Percentiles rank a stretch among this genome's conserved stretches.
phyloP scores from a whole-genome alignment of 345 rosid species.

The Heritiera littoralis region DNA sequence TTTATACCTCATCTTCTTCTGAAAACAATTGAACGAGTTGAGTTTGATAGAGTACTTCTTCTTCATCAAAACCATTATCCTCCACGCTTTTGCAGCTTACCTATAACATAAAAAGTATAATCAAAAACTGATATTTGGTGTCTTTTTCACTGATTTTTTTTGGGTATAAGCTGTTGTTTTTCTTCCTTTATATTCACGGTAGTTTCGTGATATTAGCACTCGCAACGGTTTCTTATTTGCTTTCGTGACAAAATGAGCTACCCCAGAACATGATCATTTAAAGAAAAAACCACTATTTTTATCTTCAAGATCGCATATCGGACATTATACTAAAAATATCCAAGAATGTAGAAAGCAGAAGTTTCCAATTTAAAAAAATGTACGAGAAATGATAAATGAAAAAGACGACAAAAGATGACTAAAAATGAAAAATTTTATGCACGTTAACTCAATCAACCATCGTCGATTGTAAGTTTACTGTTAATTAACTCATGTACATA shows the following conservation, averaged over 20 bases:
- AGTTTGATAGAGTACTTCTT: constrained; percentile 65
- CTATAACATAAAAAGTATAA: constrained; percentile 32
- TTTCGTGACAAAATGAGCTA: constrained; percentile 40
- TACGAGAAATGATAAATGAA: neutral
- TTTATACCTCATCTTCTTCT: constrained; percentile 86
- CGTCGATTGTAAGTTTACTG: neutral
- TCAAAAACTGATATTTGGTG: neutral
- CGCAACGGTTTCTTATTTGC: constrained; percentile 45
- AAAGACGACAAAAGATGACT: neutral
- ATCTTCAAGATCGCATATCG: neutral
- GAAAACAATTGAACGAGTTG: constrained; percentile 87
- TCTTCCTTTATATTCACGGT: constrained; percentile 43
- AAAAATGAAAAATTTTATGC: neutral
- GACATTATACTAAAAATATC: constrained; percentile 18
- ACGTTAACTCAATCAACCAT: constrained; percentile 1
- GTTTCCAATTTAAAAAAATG: neutral
- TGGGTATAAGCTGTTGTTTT: constrained; percentile 2
- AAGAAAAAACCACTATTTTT: neutral
- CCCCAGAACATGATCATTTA: neutral
- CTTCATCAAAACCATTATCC: constrained; percentile 46
- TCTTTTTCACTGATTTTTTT: constrained; percentile 27
- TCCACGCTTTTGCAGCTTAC: constrained; percentile 55
- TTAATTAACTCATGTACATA: neutral
- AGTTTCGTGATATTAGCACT: constrained; percentile 53
- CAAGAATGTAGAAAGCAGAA: constrained; percentile 1